Evolutionary conservation across 2,329 filamentous ascomycete genomes (phyloP).

Genomic region (Coniella lustricola): DNA sequence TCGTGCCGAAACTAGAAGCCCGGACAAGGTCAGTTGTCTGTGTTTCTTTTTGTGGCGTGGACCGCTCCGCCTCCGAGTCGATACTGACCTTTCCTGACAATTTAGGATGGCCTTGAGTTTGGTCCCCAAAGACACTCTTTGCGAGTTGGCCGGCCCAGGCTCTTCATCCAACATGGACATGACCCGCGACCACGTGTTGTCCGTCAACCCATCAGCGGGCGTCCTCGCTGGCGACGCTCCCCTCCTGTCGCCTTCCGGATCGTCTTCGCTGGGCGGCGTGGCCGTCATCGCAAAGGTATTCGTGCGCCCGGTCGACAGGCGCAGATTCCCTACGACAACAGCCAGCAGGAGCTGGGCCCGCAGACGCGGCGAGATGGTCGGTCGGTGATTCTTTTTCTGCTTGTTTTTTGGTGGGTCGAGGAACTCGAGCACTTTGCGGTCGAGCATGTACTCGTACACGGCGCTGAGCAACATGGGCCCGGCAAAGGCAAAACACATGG

Average conservation of each 20-base stretch:
- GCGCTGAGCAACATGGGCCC: constrained; percentile 25
- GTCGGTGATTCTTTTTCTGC: neutral
- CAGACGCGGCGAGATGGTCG: constrained; percentile 9
- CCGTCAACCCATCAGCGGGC: constrained; percentile 18
- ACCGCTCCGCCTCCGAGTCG: neutral
- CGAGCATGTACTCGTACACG: constrained; percentile 24
- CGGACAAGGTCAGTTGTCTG: neutral
- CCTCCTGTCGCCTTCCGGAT: neutral
- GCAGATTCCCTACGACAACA: constrained; percentile 26
- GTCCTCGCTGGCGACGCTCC: neutral
- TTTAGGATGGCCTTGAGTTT: constrained; percentile 5
- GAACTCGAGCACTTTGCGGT: constrained; percentile 20
- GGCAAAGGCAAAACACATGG: constrained; percentile 22
- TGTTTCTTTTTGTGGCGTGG: neutral
- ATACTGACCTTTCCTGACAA: constrained; percentile 5
- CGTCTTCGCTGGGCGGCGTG: neutral
- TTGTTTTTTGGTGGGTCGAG: constrained; percentile 3
- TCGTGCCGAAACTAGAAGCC: constrained; percentile 20
- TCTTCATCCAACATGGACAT: constrained; percentile 26
- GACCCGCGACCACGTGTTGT: constrained; percentile 24
- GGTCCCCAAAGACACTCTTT: constrained; percentile 21
- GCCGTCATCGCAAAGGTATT: neutral
- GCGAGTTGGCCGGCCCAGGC: constrained; percentile 13
- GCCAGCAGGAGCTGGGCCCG: constrained; percentile 24
- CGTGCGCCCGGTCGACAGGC: constrained; percentile 21